Evolutionary conservation across 371 early-diverging fungal species (phyloP).

Genomic region (Nosema muscidifuracis): DNA sequence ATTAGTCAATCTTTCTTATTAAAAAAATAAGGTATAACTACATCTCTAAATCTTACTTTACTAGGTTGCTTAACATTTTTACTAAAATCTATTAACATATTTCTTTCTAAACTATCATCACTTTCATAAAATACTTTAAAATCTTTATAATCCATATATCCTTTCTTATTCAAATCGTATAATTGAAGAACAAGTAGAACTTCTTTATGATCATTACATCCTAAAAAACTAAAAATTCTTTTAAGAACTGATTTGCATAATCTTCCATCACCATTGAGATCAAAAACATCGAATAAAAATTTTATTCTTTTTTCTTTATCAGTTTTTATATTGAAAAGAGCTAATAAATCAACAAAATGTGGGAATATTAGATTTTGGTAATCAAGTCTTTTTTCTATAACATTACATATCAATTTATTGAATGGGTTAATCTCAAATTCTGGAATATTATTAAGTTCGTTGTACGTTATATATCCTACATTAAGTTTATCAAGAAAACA

Average conservation of each 20-base stretch:
- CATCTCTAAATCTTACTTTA: slow-evolving; percentile 23
- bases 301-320: slow-evolving; percentile 37
- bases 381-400: slow-evolving; percentile 44
- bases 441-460: slow-evolving; percentile 55
- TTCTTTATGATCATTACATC: slow-evolving; percentile 23
- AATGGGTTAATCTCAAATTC: slow-evolving; percentile 59
- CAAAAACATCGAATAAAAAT: slow-evolving; percentile 55
- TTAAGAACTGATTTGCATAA: slow-evolving; percentile 44
- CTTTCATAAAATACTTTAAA: slow-evolving; percentile 50
- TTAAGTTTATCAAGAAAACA: slow-evolving; percentile 40
- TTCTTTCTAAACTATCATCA: slow-evolving; percentile 39
- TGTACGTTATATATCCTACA: slow-evolving; percentile 48
- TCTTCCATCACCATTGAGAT: slow-evolving; percentile 50
- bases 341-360: slow-evolving; percentile 52
- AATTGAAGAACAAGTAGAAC: slow-evolving; percentile 35
- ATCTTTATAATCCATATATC: slow-evolving; percentile 46
- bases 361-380: slow-evolving; percentile 56
- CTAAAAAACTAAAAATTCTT: slow-evolving; percentile 37
- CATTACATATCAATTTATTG: slow-evolving; percentile 39
- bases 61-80: slow-evolving; percentile 33
- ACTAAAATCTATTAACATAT: slow-evolving; percentile 51
- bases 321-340: slow-evolving; percentile 41
- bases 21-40: slow-evolving; percentile 13
- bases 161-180: slow-evolving; percentile 54
- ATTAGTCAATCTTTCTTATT: not conserved